Conservation (phyloP, 306 rosid genomes). For the Glycine soja region DNA sequence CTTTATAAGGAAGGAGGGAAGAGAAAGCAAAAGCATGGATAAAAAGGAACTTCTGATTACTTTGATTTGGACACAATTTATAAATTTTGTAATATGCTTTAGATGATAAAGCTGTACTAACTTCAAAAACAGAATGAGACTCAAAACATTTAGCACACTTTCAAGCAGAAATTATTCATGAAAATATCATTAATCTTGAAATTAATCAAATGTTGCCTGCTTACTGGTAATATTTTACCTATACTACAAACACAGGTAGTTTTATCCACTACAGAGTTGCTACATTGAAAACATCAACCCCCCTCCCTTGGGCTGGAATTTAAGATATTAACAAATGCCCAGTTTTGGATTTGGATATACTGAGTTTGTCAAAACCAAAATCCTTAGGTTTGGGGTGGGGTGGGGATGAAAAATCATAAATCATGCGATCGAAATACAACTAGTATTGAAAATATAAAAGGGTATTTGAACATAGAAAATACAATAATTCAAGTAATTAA, state of each 20-base stretch:
- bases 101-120: conserved; percentile 25
- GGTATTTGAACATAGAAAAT: background rate
- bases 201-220: background rate
- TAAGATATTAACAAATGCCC: conserved; percentile 12
- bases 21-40: conserved; percentile 10
- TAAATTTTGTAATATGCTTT: background rate
- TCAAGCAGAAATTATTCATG: conserved; percentile 17
- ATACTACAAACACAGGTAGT: conserved; percentile 3
- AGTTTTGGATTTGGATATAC: background rate
- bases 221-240: conserved; percentile 16
- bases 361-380: background rate
- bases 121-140: conserved; percentile 7
- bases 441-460: background rate
- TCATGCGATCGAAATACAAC: background rate
- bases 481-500: background rate
- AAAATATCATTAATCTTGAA: background rate
- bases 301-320: background rate
- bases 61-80: conserved; percentile 4
- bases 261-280: conserved; percentile 1
- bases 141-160: conserved; percentile 18
- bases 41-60: conserved; percentile 5
- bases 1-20: conserved; percentile 1
- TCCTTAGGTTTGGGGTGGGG: background rate
- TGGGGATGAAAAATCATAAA: background rate
- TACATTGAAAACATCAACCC: background rate